These are phyloP conservation scores for Drechslerella stenobrocha DNA, from an alignment of 2,329 filamentous ascomycete genomes.

Conservation along the genomic window DNA sequence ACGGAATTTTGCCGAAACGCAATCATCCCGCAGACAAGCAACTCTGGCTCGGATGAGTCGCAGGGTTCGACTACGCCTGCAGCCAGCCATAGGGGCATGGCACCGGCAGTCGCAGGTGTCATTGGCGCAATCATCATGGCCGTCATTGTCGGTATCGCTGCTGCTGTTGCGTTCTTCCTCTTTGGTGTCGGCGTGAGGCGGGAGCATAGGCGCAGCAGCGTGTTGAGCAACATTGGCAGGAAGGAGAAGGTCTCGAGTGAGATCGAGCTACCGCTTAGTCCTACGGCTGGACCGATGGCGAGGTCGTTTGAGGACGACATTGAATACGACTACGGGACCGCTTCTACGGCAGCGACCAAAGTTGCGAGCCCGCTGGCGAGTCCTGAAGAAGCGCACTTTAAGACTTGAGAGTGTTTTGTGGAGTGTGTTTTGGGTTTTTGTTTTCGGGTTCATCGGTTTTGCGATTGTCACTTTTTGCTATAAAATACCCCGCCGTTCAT, in stretches of 20 bases:
- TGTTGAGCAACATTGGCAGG: conserved; percentile 20
- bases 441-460: background rate
- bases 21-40: background rate
- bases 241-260: conserved; percentile 40
- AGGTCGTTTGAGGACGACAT: conserved; percentile 24
- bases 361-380: conserved; percentile 38
- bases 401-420: conserved; percentile 9
- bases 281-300: conserved; percentile 26
- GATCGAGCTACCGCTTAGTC: conserved; percentile 40
- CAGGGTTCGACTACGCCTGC: no score
- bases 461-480: background rate
- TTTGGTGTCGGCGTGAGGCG: conserved; percentile 34
- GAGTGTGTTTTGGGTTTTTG: conserved; percentile 1
- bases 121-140: conserved; percentile 38
- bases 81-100: conserved; percentile 5
- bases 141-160: conserved; percentile 20
- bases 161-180: conserved; percentile 25
- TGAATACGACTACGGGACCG: conserved; percentile 35
- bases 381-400: conserved; percentile 40
- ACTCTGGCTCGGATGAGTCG: background rate
- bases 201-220: conserved; percentile 38
- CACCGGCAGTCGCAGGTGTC: conserved; percentile 34
- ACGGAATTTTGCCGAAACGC: conserved; percentile 15
- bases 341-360: conserved; percentile 28
- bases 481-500: conserved; percentile 2